phyloP scores from a whole-genome alignment of 2,329 filamentous ascomycete genomes.

The Scedosporium boydii region DNA sequence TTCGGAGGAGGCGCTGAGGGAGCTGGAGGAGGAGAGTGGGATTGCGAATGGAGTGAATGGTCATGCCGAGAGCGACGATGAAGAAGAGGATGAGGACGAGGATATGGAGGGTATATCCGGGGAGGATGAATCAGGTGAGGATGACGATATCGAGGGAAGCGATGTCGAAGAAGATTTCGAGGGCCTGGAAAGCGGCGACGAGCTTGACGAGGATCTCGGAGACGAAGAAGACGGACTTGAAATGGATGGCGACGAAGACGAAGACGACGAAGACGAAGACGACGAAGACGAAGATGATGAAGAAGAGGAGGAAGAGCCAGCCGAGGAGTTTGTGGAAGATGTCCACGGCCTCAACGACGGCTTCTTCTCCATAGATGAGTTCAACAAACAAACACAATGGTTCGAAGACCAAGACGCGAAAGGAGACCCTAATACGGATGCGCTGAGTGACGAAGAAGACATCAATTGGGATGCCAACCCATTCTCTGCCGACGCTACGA shows the following conservation, averaged over 20 bases:
- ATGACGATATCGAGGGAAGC: constrained; percentile 23
- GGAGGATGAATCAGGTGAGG: constrained; percentile 21
- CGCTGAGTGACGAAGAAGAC: constrained; percentile 73
- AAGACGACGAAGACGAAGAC: constrained; percentile 30
- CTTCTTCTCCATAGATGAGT: constrained; percentile 96
- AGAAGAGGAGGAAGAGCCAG: constrained; percentile 36
- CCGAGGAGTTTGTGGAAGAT: constrained; percentile 57
- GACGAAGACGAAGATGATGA: constrained; percentile 32
- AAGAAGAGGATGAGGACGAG: constrained; percentile 15
- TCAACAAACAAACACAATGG: constrained; percentile 87
- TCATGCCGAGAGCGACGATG: constrained; percentile 18
- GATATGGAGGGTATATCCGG: constrained; percentile 17
- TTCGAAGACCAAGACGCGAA: constrained; percentile 77
- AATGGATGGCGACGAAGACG: constrained; percentile 24
- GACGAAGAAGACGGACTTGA: constrained; percentile 24
- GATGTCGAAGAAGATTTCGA: constrained; percentile 19
- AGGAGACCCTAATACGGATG: constrained; percentile 65
- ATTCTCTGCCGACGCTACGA: constrained; percentile 29
- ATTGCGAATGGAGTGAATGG: constrained; percentile 15
- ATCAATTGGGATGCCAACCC: constrained; percentile 84
- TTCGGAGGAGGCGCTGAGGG: constrained; percentile 35
- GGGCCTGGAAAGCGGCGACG: constrained; percentile 19
- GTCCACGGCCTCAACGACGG: constrained; percentile 86
- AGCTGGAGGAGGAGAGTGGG: constrained; percentile 43
- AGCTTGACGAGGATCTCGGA: constrained; percentile 16